Evolutionary conservation across 768 basidiomycete genomes (phyloP), one percentile per base, ranked within the genome.

Genomic region (Mycena capillaripes): DNA sequence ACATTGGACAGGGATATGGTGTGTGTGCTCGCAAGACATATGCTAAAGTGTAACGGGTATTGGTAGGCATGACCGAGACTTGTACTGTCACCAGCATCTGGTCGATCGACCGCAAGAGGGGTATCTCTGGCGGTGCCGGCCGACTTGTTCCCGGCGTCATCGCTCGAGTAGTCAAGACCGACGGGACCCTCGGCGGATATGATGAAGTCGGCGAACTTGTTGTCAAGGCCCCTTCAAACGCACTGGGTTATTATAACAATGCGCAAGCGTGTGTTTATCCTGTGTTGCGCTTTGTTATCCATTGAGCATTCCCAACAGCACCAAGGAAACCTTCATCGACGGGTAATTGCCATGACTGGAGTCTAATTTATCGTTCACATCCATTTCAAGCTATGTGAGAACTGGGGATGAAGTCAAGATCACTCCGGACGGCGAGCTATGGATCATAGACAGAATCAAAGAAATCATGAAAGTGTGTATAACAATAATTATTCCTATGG

Each of bases 351-450:
- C 71, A 84, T 76, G 38, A 44, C 69, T 32, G 48, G 50, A 2
- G 17, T 5, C 4, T 29, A 16, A 34, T 44, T 14, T 32, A 40
- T 25, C n/a, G 32, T 48, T 69, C 5, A 76, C 38, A 72, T 30
- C 21, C 17, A 11, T 30, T 19, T 36, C 68, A 44, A 91, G 92
- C 42, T 94, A 91, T 92, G 83, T 93, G 4, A 85, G 84, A 61
- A 93, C 93, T 0, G 93, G 92, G 1, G 92, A 93, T 74, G 89
- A 92, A 77, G 92, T 87, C 4, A 79, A 82, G 62, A 86, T 93
- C 59, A 84, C 86, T 61, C 78, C 84, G 75, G 86, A 90, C 66
- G 84, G 85, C 9, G 89, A 92, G 66, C 70, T 93, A 5, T 89
- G 89, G 76, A 85, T 93, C 50, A 78, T 91, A 16, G 92, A 93